Evolutionary conservation across 768 basidiomycete species (phyloP).

Genomic region (Mrakia gelida): DNA sequence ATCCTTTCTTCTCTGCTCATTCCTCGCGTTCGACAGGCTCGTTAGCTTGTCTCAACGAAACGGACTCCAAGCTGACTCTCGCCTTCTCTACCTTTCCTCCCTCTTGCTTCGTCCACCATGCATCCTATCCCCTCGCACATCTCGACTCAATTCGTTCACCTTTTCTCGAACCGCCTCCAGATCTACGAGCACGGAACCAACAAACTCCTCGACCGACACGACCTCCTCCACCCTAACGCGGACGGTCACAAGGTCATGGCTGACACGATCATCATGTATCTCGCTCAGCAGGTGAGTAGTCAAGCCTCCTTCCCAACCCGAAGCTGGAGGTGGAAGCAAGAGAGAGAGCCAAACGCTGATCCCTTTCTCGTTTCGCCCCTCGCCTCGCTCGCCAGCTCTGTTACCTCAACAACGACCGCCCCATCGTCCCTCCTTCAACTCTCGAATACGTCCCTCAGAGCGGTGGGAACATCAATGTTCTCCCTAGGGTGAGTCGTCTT

Average conservation of each 20-base stretch:
- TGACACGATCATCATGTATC: slow-evolving; percentile 10
- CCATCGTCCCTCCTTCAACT: background rate
- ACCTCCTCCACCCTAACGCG: slow-evolving; percentile 5
- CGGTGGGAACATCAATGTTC: background rate
- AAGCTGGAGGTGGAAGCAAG: no score
- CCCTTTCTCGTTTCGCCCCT: background rate
- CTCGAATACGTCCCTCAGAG: background rate
- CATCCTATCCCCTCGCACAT: no score
- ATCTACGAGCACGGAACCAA: slow-evolving; percentile 11
- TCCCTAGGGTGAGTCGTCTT: background rate
- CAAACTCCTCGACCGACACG: slow-evolving; percentile 5
- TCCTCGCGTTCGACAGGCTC: background rate
- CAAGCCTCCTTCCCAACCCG: no score
- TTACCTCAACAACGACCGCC: slow-evolving; percentile 14
- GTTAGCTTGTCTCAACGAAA: no score
- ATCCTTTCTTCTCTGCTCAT: background rate
- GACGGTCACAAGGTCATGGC: slow-evolving; percentile 2
- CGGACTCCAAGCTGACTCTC: background rate
- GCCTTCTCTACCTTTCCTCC: background rate
- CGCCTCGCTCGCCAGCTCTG: background rate
- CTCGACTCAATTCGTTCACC: no score
- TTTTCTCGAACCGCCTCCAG: background rate
- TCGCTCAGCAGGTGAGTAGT: slow-evolving; percentile 6
- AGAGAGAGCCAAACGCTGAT: no score
- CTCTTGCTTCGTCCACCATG: background rate